phyloP scores from a whole-genome alignment of 441 rosid species.

The Mallotus repandus region DNA sequence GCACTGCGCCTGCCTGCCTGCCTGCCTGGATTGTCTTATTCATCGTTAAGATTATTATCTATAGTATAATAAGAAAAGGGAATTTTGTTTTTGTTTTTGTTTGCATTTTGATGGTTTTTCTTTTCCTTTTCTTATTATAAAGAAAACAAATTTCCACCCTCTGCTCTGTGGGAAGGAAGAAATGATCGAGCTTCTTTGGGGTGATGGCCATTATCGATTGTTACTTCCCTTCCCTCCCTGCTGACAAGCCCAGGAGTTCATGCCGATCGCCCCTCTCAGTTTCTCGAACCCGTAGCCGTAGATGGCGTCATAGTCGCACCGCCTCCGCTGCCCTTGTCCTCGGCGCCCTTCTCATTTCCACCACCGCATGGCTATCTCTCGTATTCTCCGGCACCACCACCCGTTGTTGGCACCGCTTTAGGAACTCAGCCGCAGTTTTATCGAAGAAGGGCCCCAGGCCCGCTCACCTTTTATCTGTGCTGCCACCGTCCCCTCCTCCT shows the following conservation, averaged over 20 bases:
- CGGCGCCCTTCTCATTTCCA: conserved; percentile 57
- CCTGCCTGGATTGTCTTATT: no score
- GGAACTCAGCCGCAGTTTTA: no score
- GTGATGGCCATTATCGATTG: conserved; percentile 14
- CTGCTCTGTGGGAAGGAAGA: no score
- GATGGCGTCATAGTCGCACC: conserved; percentile 51
- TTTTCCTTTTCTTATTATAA: no score
- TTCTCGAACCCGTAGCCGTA: conserved; percentile 41
- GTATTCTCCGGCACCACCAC: conserved; percentile 63
- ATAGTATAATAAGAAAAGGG: no score
- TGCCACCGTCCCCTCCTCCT: conserved; percentile 20
- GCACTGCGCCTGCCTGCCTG: no score
- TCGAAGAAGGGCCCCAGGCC: conserved; percentile 38
- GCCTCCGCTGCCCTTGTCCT: conserved; percentile 52
- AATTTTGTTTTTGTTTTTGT: no score
- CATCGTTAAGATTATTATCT: no score
- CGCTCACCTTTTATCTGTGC: not conserved
- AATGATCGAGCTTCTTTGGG: conserved; percentile 4
- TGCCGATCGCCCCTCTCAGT: conserved; percentile 35
- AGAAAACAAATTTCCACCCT: no score
- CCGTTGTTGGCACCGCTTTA: conserved; percentile 50
- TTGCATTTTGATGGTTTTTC: no score
- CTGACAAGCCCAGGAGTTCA: conserved; percentile 18
- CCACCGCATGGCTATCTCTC: conserved; percentile 81
- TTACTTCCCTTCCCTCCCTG: conserved; percentile 12